Evolutionary conservation across 371 early-diverging fungal genomes (phyloP).

Genomic region (Mortierella sp.): DNA sequence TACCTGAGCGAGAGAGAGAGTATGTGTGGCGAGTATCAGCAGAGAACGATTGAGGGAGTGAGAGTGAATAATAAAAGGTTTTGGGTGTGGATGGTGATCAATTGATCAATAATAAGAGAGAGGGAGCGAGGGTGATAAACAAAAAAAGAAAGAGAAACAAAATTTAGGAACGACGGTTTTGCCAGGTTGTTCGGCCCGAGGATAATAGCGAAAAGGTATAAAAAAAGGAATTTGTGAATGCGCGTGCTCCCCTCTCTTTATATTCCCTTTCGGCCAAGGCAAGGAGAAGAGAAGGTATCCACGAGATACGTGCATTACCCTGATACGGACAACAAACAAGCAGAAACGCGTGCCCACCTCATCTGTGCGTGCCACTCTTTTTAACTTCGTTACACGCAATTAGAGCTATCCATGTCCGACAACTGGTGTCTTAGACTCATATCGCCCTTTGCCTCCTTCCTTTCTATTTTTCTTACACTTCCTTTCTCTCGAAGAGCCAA

Average conservation of each 20-base stretch:
- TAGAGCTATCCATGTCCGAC: background rate
- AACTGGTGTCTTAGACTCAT: slow-evolving; percentile 3
- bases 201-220: background rate
- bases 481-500: background rate
- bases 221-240: background rate
- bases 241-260: background rate
- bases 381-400: background rate
- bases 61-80: too few relatives aligned
- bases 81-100: background rate
- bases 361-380: background rate
- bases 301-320: background rate
- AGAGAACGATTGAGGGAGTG: too few relatives aligned
- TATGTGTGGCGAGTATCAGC: too few relatives aligned
- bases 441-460: background rate
- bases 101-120: background rate
- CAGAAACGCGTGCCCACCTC: background rate
- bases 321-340: background rate
- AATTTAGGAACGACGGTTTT: slow-evolving; percentile 24
- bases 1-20: background rate
- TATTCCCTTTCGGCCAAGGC: background rate
- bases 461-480: background rate
- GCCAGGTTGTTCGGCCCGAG: slow-evolving; percentile 14
- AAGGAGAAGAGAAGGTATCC: background rate
- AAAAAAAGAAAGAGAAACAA: background rate
- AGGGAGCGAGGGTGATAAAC: background rate